Conservation (phyloP, 805 yeast species). For the Starmerella tilneyi region DNA sequence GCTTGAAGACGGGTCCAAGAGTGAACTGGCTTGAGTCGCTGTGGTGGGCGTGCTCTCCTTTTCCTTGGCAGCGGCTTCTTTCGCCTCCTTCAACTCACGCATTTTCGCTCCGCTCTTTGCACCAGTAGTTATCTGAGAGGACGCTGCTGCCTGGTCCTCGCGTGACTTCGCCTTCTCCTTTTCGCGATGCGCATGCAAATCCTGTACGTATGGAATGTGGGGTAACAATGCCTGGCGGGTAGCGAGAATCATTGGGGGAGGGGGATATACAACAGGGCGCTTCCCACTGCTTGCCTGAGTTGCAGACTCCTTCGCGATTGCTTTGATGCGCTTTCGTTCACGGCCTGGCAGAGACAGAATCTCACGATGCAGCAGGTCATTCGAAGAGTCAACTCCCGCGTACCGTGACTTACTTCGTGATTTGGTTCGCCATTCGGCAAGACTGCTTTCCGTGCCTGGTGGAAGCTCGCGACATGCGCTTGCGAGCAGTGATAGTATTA, state of each 20-base stretch:
- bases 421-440: slow-evolving; percentile 32
- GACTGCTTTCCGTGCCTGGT: slow-evolving; percentile 37
- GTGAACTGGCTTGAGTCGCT: not conserved
- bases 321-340: slow-evolving; percentile 76
- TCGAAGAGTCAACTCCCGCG: slow-evolving; percentile 40
- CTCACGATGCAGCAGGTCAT: slow-evolving; percentile 75
- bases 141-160: not conserved
- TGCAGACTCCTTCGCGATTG: slow-evolving; percentile 65
- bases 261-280: slow-evolving; percentile 39
- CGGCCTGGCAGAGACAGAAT: slow-evolving; percentile 74
- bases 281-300: slow-evolving; percentile 30
- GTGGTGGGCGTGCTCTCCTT: not conserved
- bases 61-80: not conserved
- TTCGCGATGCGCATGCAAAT: slow-evolving; percentile 11
- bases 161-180: not conserved
- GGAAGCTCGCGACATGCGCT: slow-evolving; percentile 74
- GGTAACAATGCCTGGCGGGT: slow-evolving; percentile 54
- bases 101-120: not conserved
- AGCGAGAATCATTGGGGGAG: slow-evolving; percentile 28
- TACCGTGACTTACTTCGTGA: slow-evolving; percentile 35
- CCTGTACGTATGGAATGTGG: slow-evolving; percentile 60
- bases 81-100: not conserved
- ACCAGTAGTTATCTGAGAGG: not conserved
- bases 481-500: slow-evolving; percentile 70
- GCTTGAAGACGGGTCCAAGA: slow-evolving; percentile 17